A percentile compares a stretch with the other conserved stretches of the same genome.
Conservation (phyloP, 805 yeast species). For the Starmera quercuum region DNA sequence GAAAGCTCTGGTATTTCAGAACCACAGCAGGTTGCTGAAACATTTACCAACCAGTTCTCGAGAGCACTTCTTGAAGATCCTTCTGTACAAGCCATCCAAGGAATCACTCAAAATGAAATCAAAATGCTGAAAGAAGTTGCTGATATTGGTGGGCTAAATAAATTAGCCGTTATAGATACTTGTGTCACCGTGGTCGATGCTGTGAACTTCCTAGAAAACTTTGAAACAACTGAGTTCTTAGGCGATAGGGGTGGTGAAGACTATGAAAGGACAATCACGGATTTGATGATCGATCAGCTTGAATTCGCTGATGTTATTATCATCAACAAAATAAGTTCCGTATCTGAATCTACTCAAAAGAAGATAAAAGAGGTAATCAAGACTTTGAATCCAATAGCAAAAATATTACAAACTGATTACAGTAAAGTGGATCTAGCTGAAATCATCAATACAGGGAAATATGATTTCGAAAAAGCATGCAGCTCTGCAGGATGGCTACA, state of each 20-base stretch:
- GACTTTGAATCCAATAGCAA: constrained; percentile 37
- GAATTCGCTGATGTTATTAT: constrained; percentile 40
- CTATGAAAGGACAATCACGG: constrained; percentile 35
- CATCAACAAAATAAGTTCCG: constrained; percentile 28
- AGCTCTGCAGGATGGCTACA: constrained; percentile 39
- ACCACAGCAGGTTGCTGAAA: constrained; percentile 45
- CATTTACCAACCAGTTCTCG: constrained; percentile 36
- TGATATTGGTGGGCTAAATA: constrained; percentile 33
- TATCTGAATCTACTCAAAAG: constrained; percentile 19
- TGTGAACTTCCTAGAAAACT: constrained; percentile 30
- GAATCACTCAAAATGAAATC: constrained; percentile 16
- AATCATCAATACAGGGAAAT: constrained; percentile 29
- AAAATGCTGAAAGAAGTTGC: constrained; percentile 18
- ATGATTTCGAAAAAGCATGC: constrained; percentile 33
- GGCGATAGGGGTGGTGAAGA: constrained; percentile 35
- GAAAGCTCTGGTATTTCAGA: constrained; percentile 42
- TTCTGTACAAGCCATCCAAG: constrained; percentile 13
- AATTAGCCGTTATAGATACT: constrained; percentile 33
- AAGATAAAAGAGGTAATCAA: constrained; percentile 26
- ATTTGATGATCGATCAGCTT: constrained; percentile 37
- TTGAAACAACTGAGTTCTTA: constrained; percentile 36
- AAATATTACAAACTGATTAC: constrained; percentile 27
- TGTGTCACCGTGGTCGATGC: constrained; percentile 41
- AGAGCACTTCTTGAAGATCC: constrained; percentile 19
- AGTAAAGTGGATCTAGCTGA: constrained; percentile 28